Evolutionary conservation across 2,329 filamentous ascomycete genomes (phyloP).

Genomic region (Aspergillus calidoustus): DNA sequence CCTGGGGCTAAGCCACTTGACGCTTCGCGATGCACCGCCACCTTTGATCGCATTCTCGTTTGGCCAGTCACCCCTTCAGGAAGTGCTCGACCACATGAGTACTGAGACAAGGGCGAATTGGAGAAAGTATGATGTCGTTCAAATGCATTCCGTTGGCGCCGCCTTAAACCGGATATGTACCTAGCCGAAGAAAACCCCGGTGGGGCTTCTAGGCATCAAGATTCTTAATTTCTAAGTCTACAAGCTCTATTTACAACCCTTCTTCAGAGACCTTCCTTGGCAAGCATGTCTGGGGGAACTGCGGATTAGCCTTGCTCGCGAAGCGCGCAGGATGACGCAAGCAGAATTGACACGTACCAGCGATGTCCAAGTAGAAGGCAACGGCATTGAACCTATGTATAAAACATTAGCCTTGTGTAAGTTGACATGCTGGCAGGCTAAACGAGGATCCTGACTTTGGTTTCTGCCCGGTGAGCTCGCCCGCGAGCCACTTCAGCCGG

Average conservation of each 20-base stretch:
- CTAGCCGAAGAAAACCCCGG: constrained; percentile 5
- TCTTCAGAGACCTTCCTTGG: constrained; percentile 62
- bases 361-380: constrained; percentile 68
- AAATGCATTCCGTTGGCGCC: constrained; percentile 12
- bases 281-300: constrained; percentile 62
- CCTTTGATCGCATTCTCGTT: constrained; percentile 4
- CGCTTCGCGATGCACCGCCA: constrained; percentile 23
- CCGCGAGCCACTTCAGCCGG: constrained; percentile 62
- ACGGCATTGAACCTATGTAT: constrained; percentile 66
- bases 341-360: constrained; percentile 48
- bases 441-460: constrained; percentile 48
- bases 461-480: constrained; percentile 60
- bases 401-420: constrained; percentile 4
- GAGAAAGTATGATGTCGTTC: not conserved
- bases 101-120: constrained; percentile 9
- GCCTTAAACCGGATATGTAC: constrained; percentile 12
- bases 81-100: not conserved
- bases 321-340: constrained; percentile 10
- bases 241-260: constrained; percentile 4
- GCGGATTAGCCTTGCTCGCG: constrained; percentile 12
- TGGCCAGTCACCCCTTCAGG: not conserved
- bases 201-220: constrained; percentile 24
- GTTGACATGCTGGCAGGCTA: not conserved
- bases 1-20: constrained; percentile 20
- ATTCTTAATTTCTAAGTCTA: constrained; percentile 16